Evolutionary conservation across 2,329 filamentous ascomycete species (phyloP).

Genomic region (Lachnellula hyalina): DNA sequence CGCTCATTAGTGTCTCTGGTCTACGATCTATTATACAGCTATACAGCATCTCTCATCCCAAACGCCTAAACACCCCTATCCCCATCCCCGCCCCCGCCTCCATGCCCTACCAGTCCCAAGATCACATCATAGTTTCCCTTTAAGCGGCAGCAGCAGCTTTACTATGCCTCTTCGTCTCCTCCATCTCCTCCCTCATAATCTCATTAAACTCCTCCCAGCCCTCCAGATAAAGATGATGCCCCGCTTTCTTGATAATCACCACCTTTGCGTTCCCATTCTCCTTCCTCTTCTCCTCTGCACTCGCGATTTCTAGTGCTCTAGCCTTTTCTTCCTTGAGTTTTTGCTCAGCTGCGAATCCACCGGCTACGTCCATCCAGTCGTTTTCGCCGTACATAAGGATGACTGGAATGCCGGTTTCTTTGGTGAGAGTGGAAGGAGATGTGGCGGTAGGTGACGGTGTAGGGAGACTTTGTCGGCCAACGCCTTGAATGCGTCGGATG

Average conservation of each 20-base stretch:
- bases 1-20: too few relatives aligned
- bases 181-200: background rate
- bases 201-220: constrained; percentile 57
- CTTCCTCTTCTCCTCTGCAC: constrained; percentile 58
- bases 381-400: constrained; percentile 96
- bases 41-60: background rate
- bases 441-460: background rate
- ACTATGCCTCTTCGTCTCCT: background rate
- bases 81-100: too few relatives aligned
- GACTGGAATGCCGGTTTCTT: constrained; percentile 65
- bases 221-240: constrained; percentile 69
- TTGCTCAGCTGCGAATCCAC: constrained; percentile 73
- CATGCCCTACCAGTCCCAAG: too few relatives aligned
- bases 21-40: background rate
- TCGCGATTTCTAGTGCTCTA: constrained; percentile 55
- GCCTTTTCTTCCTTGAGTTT: constrained; percentile 66
- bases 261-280: constrained; percentile 84
- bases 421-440: constrained; percentile 5
- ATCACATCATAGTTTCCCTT: background rate
- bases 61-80: too few relatives aligned
- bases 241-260: constrained; percentile 65
- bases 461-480: constrained; percentile 64
- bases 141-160: background rate
- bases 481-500: constrained; percentile 78
- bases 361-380: constrained; percentile 97